Evolutionary conservation across 768 basidiomycete species (phyloP).

Genomic region (Boletus vermiculosoides): DNA sequence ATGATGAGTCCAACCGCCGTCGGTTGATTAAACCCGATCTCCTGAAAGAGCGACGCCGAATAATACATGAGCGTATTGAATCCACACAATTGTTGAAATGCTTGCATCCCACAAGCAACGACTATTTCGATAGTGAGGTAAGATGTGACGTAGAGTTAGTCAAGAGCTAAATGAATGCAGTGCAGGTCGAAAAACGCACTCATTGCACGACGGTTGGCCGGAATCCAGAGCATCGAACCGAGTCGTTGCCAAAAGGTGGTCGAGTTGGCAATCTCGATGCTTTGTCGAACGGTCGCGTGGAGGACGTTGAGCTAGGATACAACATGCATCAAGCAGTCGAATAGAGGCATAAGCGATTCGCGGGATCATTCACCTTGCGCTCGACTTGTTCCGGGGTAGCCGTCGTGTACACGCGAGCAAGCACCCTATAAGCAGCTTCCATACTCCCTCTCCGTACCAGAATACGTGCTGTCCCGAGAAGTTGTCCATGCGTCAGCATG

Average conservation of each 20-base stretch:
- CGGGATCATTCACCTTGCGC: constrained; percentile 46
- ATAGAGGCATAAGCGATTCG: not conserved
- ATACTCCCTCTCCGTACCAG: constrained; percentile 56
- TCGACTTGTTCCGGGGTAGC: constrained; percentile 65
- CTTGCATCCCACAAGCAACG: constrained; percentile 78
- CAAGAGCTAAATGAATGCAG: not conserved
- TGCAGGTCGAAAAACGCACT: constrained; percentile 40
- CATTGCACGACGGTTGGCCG: constrained; percentile 65
- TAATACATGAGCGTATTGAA: constrained; percentile 81
- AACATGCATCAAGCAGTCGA: not conserved
- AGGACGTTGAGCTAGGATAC: constrained; percentile 52
- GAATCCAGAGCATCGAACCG: constrained; percentile 51
- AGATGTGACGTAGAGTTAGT: not conserved
- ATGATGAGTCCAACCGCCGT: constrained; percentile 79
- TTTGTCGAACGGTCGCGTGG: constrained; percentile 56
- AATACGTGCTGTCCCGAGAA: constrained; percentile 49
- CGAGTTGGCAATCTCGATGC: constrained; percentile 57
- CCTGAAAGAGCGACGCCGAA: constrained; percentile 75
- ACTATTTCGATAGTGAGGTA: constrained; percentile 38
- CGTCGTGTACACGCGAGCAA: constrained; percentile 66
- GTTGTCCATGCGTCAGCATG: not conserved
- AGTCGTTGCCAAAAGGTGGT: constrained; percentile 61
- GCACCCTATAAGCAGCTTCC: constrained; percentile 49
- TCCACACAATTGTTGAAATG: constrained; percentile 80
- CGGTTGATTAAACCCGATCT: constrained; percentile 80